Conservation (phyloP, 345 rosid genomes). For the Camelina sativa region DNA sequence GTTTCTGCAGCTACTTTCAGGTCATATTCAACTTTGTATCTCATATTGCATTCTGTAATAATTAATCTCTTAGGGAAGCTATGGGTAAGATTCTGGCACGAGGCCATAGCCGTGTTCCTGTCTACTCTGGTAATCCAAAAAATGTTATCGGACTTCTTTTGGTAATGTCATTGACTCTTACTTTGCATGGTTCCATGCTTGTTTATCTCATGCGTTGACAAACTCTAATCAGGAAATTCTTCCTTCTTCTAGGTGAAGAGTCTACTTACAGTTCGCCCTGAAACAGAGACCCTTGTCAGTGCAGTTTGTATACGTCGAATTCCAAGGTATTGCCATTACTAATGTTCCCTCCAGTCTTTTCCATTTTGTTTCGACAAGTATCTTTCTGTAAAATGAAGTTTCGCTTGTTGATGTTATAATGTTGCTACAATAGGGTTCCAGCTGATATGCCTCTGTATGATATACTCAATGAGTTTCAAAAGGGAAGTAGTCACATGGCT, state of each 20-base stretch:
- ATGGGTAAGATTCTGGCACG: slow-evolving; percentile 97
- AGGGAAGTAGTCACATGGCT: slow-evolving; percentile 99
- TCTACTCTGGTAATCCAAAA: slow-evolving; percentile 87
- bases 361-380: slow-evolving; percentile 4
- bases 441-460: slow-evolving; percentile 98
- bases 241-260: slow-evolving; percentile 73
- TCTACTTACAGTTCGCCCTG: slow-evolving; percentile 97
- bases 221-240: background rate
- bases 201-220: slow-evolving; percentile 1
- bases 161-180: slow-evolving; percentile 47
- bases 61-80: slow-evolving; percentile 78
- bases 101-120: slow-evolving; percentile 98
- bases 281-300: slow-evolving; percentile 96
- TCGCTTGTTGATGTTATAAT: slow-evolving; percentile 1
- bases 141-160: slow-evolving; percentile 92
- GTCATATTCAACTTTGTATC: background rate
- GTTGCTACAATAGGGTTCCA: slow-evolving; percentile 68
- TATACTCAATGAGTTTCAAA: slow-evolving; percentile 94
- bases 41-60: background rate
- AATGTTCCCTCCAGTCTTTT: background rate
- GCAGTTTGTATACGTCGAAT: slow-evolving; percentile 95
- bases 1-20: background rate
- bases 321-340: slow-evolving; percentile 63
- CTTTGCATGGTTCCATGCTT: slow-evolving; percentile 4
- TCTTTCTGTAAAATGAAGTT: background rate